phyloP scores from a whole-genome alignment of 2,329 filamentous ascomycete species.

The Lasiodiplodia gonubiensis region DNA sequence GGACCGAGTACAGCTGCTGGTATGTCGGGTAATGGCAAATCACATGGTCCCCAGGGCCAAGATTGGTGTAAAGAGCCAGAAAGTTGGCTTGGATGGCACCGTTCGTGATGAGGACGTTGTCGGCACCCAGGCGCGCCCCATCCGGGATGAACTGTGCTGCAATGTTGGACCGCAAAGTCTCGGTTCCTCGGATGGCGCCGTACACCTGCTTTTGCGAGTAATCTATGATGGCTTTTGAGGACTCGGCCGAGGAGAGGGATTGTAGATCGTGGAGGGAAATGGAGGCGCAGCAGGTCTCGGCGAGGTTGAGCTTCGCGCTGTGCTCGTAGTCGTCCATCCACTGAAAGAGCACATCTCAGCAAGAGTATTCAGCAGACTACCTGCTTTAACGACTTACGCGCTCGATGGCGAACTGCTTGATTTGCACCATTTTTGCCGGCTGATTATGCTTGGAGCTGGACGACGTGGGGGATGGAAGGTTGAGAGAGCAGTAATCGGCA shows the following conservation, averaged over 20 bases:
- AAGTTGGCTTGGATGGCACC: conserved; percentile 88
- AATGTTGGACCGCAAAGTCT: conserved; percentile 67
- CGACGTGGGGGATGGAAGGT: not conserved
- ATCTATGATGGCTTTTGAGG: conserved; percentile 45
- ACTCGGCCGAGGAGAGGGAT: conserved; percentile 64
- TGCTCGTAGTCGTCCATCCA: conserved; percentile 64
- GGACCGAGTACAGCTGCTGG: conserved; percentile 80
- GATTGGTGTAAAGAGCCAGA: conserved; percentile 73
- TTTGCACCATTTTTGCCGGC: conserved; percentile 30
- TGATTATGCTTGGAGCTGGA: not conserved
- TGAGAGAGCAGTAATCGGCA: not conserved
- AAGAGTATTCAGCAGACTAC: not conserved
- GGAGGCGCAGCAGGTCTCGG: conserved; percentile 79
- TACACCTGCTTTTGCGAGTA: conserved; percentile 69
- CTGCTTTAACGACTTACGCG: not conserved
- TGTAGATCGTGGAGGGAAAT: conserved; percentile 73
- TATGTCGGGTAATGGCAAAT: conserved; percentile 88
- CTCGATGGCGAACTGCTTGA: conserved; percentile 17
- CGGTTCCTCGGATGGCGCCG: conserved; percentile 74
- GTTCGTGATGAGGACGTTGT: conserved; percentile 77
- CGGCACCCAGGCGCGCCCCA: conserved; percentile 58
- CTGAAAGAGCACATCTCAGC: conserved; percentile 40
- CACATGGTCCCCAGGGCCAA: conserved; percentile 79
- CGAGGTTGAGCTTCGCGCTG: conserved; percentile 68
- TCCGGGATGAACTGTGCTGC: conserved; percentile 64